Conservation (phyloP, 139 green algal genomes). For the Asterochloris erici region DNA sequence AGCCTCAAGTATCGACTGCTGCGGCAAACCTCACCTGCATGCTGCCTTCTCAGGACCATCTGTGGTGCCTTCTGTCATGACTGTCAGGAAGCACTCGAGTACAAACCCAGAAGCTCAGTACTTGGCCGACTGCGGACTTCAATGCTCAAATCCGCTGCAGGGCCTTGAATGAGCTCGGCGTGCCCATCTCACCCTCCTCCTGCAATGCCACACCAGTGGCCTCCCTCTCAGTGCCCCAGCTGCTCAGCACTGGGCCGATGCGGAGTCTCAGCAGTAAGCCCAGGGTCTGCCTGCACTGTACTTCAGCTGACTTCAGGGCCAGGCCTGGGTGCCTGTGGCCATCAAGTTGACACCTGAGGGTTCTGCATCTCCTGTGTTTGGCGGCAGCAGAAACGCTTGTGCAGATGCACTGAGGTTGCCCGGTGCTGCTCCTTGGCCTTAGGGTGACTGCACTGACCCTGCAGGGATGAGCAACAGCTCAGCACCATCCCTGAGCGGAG, state of each 20-base stretch:
- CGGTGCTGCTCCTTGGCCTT: too few species aligned
- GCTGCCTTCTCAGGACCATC: neutral
- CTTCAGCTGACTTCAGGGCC: too few species aligned
- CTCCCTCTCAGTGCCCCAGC: conserved; percentile 10
- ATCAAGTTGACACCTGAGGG: too few species aligned
- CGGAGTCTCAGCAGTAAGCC: conserved; percentile 1
- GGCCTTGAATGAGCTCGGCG: conserved; percentile 9
- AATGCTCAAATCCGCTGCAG: neutral
- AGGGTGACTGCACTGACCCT: too few species aligned
- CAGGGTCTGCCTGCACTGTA: too few species aligned
- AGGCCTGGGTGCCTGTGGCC: too few species aligned
- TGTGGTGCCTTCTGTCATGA: neutral
- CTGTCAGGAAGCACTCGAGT: neutral
- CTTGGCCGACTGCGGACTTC: neutral
- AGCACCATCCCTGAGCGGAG: too few species aligned
- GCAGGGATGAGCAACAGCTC: too few species aligned
- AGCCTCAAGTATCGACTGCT: neutral
- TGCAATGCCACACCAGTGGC: neutral
- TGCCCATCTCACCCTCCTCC: neutral
- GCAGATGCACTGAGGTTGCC: too few species aligned
- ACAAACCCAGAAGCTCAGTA: neutral
- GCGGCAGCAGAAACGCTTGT: too few species aligned
- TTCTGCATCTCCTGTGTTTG: too few species aligned
- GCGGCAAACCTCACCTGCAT: neutral
- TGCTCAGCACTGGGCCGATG: conserved; percentile 3